Conservation (phyloP, 345 rosid species). For the Euphorbia peplus region DNA sequence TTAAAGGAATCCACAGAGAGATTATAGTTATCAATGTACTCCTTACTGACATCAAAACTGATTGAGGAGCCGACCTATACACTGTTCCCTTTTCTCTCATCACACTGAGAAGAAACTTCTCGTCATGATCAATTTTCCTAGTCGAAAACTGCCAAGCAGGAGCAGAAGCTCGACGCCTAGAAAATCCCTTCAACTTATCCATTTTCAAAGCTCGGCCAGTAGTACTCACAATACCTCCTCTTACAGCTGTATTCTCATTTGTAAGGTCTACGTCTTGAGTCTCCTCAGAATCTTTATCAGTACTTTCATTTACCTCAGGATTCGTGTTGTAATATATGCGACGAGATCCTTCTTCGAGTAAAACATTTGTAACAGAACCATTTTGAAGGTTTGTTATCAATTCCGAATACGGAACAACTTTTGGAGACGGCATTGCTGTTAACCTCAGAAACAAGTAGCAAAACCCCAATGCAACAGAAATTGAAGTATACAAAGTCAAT, state of each 20-base stretch:
- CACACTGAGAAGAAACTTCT: constrained; percentile 81
- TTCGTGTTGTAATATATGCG: constrained; percentile 64
- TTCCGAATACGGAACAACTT: constrained; percentile 78
- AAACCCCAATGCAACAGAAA: constrained; percentile 53
- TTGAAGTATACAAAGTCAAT: constrained; percentile 44
- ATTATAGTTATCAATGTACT: constrained; percentile 60
- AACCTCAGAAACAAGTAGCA: constrained; percentile 68
- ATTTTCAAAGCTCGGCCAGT: constrained; percentile 13
- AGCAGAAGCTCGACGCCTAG: constrained; percentile 34
- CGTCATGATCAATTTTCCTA: constrained; percentile 83
- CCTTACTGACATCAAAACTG: constrained; percentile 66
- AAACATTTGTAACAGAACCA: constrained; percentile 63
- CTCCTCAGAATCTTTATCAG: too few species aligned
- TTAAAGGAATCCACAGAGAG: constrained; percentile 82
- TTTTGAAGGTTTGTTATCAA: constrained; percentile 63
- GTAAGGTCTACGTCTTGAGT: constrained; percentile 21
- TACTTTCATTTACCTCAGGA: constrained; percentile 19
- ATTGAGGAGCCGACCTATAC: constrained; percentile 89
- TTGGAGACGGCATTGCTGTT: constrained; percentile 66
- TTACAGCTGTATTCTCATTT: constrained; percentile 26
- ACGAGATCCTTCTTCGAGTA: constrained; percentile 93
- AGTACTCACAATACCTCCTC: constrained; percentile 23
- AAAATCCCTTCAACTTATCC: constrained; percentile 32
- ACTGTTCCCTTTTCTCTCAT: constrained; percentile 87
- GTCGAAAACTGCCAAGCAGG: constrained; percentile 80